A percentile compares a stretch with the other conserved stretches of the same genome.
Conservation (phyloP, 2,329 filamentous ascomycete genomes). For the Aureobasidium subglaciale region DNA sequence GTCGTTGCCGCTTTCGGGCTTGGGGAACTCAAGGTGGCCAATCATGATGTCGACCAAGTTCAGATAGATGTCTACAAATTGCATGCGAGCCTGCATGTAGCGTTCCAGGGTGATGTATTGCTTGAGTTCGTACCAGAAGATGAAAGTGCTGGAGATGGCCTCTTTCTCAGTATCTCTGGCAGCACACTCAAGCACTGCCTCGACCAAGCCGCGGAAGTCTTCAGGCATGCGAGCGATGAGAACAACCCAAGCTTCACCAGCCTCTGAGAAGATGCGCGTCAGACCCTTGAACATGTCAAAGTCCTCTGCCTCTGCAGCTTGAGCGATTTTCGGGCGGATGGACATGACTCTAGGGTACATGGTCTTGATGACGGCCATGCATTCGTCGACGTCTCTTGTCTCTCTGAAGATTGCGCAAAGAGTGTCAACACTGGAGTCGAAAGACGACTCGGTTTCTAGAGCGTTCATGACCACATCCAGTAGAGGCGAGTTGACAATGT, state of each 20-base stretch:
- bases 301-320: constrained; percentile 73
- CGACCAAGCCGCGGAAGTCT: constrained; percentile 78
- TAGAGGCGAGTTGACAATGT: constrained; percentile 78
- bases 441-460: constrained; percentile 66
- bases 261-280: constrained; percentile 84
- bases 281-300: constrained; percentile 78
- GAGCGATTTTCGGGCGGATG: constrained; percentile 67
- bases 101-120: constrained; percentile 88
- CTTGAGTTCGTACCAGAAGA: constrained; percentile 98
- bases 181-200: constrained; percentile 86
- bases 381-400: constrained; percentile 89
- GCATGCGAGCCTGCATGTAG: constrained; percentile 73
- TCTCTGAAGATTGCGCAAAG: constrained; percentile 87
- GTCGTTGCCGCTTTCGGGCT: constrained; percentile 61
- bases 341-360: constrained; percentile 76
- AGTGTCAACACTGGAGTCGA: constrained; percentile 85
- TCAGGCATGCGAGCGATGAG: constrained; percentile 76
- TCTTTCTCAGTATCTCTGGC: constrained; percentile 81
- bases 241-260: constrained; percentile 90
- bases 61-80: constrained; percentile 75
- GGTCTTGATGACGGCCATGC: constrained; percentile 68
- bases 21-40: constrained; percentile 79
- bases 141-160: constrained; percentile 87
- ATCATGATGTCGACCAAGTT: constrained; percentile 90
- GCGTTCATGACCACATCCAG: constrained; percentile 74